phyloP scores from a whole-genome alignment of 305 asterid species.

The Fraxinus angustifolia region DNA sequence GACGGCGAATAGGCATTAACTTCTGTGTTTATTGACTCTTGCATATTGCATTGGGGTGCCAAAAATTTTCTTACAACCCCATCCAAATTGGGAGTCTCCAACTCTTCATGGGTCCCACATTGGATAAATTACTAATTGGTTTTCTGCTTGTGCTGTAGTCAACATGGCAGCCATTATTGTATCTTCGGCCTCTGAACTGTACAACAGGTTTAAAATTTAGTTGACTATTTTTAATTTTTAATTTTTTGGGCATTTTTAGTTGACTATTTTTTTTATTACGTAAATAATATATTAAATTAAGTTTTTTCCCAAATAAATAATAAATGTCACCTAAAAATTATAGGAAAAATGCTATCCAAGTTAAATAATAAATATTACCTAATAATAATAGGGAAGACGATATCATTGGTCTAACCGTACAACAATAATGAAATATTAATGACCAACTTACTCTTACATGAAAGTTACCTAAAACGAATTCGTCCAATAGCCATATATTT shows the following conservation, averaged over 20 bases:
- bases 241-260: neutral
- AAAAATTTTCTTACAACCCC: neutral
- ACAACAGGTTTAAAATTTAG: neutral
- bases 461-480: neutral
- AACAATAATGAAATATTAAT: neutral
- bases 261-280: neutral
- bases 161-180: neutral
- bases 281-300: neutral
- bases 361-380: neutral
- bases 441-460: neutral
- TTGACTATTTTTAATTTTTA: neutral
- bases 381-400: neutral
- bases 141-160: neutral
- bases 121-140: neutral
- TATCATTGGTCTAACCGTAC: neutral
- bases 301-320: neutral
- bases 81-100: neutral
- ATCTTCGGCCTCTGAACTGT: neutral
- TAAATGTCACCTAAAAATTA: neutral
- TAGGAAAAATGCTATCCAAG: neutral
- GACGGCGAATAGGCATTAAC: neutral
- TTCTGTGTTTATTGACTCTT: neutral
- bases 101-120: neutral
- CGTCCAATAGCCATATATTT: neutral
- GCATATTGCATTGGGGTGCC: neutral